Evolutionary conservation across 202 grass and related monocot species (phyloP).

Genomic region (Alloteropsis angusta): DNA sequence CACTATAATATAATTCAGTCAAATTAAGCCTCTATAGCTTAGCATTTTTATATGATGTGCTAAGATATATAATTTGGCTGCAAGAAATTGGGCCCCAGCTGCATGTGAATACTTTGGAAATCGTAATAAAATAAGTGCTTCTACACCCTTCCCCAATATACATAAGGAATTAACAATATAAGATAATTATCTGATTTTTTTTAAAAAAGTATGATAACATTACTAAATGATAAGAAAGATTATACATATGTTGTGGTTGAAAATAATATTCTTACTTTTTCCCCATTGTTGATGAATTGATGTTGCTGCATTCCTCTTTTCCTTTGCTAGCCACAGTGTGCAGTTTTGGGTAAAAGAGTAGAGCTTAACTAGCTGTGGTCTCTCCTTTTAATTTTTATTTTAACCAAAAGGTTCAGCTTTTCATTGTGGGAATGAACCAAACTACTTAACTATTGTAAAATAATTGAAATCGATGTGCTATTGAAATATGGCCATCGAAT

Average conservation of each 20-base stretch:
- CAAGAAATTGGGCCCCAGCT: constrained; percentile 5
- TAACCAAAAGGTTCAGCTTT: neutral
- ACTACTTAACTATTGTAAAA: constrained; percentile 2
- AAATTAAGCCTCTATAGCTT: constrained; percentile 27
- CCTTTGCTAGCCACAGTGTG: too few species aligned
- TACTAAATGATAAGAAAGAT: neutral
- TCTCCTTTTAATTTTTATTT: neutral
- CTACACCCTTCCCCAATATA: constrained; percentile 28
- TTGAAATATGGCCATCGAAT: constrained; percentile 15
- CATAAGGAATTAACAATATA: neutral
- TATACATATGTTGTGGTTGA: neutral
- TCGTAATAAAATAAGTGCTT: constrained; percentile 5
- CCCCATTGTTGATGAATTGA: neutral
- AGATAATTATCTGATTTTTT: neutral
- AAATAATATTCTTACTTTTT: neutral
- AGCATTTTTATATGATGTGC: neutral
- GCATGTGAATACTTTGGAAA: constrained; percentile 33
- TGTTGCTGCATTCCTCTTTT: too few species aligned
- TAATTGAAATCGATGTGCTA: neutral
- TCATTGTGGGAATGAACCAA: constrained; percentile 4
- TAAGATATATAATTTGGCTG: constrained; percentile 4
- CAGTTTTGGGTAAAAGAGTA: neutral
- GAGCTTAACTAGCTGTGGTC: neutral
- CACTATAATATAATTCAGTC: constrained; percentile 22
- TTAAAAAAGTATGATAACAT: neutral